phyloP scores from a whole-genome alignment of 768 basidiomycete genomes.

The Hygrocybe punicea region DNA sequence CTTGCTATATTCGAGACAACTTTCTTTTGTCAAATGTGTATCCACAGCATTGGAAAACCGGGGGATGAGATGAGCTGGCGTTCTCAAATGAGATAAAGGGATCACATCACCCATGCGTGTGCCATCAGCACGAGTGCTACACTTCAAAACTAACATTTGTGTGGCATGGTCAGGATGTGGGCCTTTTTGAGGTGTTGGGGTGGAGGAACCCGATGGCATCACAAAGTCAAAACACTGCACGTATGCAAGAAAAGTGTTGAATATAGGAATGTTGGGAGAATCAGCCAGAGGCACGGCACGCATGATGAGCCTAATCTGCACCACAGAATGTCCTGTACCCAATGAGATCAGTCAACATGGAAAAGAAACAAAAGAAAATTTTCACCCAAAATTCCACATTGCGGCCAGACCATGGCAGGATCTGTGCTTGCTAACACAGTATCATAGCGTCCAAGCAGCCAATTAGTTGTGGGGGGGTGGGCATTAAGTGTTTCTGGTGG shows the following conservation, averaged over 20 bases:
- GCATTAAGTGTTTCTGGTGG: constrained; percentile 23
- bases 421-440: constrained; percentile 18
- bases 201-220: constrained; percentile 1
- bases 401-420: constrained; percentile 12
- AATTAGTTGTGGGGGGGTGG: constrained; percentile 14
- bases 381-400: constrained; percentile 20
- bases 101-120: constrained; percentile 9
- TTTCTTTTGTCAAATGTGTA: constrained; percentile 4
- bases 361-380: background rate
- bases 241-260: background rate
- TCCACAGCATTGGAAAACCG: constrained; percentile 4
- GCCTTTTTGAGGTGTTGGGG: background rate
- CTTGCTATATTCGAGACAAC: background rate
- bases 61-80: constrained; percentile 11
- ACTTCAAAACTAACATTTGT: constrained; percentile 6
- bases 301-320: background rate
- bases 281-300: background rate
- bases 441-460: constrained; percentile 21
- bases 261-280: background rate
- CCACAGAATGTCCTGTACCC: constrained; percentile 1
- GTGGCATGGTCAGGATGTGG: constrained; percentile 8
- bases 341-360: background rate
- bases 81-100: constrained; percentile 5
- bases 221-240: constrained; percentile 8
- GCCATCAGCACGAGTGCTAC: background rate